A percentile compares a stretch with the other conserved stretches of the same genome.
Evolutionary conservation across 331 rosid genomes (phyloP).

Genomic region (Rosa hybrid): DNA sequence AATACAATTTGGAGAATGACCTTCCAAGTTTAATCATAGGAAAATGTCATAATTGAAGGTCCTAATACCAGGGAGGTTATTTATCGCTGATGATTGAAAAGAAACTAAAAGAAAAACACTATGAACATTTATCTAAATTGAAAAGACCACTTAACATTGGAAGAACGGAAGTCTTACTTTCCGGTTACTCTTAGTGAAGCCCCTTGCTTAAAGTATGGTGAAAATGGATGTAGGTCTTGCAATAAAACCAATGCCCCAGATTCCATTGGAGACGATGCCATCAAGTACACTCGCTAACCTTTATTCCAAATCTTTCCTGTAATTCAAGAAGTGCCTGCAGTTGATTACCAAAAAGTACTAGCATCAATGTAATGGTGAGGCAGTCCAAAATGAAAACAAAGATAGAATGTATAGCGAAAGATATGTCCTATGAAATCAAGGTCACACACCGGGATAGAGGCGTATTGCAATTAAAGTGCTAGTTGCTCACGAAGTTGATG

Average conservation of each 20-base stretch:
- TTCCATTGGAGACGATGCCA: conserved; percentile 45
- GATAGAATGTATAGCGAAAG: neutral
- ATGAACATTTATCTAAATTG: neutral
- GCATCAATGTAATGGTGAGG: neutral
- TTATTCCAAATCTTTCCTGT: conserved; percentile 13
- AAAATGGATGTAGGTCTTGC: conserved; percentile 52
- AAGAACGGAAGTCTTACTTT: conserved; percentile 44
- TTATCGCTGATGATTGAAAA: neutral
- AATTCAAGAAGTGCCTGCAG: neutral
- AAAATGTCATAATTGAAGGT: neutral
- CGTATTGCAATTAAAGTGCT: neutral
- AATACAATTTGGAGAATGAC: neutral
- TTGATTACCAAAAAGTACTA: neutral
- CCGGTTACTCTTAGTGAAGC: conserved; percentile 69
- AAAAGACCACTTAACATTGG: neutral
- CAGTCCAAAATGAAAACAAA: neutral
- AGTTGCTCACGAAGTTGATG: neutral
- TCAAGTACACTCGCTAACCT: conserved; percentile 17
- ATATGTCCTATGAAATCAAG: neutral
- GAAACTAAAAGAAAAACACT: neutral
- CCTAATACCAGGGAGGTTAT: neutral
- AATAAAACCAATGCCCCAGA: conserved; percentile 61
- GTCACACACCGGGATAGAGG: neutral
- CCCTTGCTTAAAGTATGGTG: conserved; percentile 69
- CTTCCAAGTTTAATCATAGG: neutral